A percentile compares a stretch with the other conserved stretches of the same genome.
Conservation (phyloP, 306 rosid genomes). For the Vachellia pachyceras region DNA sequence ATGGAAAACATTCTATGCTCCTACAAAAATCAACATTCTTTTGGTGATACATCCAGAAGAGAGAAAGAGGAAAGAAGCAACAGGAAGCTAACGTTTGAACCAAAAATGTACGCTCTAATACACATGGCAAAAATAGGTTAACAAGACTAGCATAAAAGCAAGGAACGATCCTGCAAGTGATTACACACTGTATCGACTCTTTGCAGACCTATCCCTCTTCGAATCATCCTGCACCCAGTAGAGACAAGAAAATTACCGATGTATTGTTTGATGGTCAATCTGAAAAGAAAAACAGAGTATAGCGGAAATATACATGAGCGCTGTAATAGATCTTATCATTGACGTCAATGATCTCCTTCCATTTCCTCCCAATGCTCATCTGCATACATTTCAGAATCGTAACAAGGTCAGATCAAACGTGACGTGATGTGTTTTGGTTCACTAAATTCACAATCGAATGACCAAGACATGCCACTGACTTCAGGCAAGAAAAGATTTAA, state of each 20-base stretch:
- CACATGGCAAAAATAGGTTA: constrained; percentile 28
- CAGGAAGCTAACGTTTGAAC: constrained; percentile 6
- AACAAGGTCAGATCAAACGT: constrained; percentile 20
- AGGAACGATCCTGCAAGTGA: constrained; percentile 20
- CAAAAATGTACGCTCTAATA: constrained; percentile 24
- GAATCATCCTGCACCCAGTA: constrained; percentile 73
- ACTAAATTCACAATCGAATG: background rate
- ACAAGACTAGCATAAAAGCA: constrained; percentile 13
- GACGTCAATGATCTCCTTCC: constrained; percentile 89
- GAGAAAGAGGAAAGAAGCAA: background rate
- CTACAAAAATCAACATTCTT: constrained; percentile 16
- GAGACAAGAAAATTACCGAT: constrained; percentile 37
- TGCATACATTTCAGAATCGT: constrained; percentile 44
- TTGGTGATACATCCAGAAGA: constrained; percentile 33
- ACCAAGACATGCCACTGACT: background rate
- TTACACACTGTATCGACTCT: constrained; percentile 74
- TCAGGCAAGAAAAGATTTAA: background rate
- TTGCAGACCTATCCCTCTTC: constrained; percentile 66
- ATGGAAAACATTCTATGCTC: constrained; percentile 27
- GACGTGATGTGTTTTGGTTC: constrained; percentile 3
- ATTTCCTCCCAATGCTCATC: constrained; percentile 96
- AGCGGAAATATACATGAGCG: constrained; percentile 69
- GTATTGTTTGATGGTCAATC: background rate
- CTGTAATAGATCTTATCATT: constrained; percentile 73
- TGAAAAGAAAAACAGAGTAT: background rate